phyloP scores from a whole-genome alignment of 805 yeast genomes.

The Yamadazyma paraphyllophila region DNA sequence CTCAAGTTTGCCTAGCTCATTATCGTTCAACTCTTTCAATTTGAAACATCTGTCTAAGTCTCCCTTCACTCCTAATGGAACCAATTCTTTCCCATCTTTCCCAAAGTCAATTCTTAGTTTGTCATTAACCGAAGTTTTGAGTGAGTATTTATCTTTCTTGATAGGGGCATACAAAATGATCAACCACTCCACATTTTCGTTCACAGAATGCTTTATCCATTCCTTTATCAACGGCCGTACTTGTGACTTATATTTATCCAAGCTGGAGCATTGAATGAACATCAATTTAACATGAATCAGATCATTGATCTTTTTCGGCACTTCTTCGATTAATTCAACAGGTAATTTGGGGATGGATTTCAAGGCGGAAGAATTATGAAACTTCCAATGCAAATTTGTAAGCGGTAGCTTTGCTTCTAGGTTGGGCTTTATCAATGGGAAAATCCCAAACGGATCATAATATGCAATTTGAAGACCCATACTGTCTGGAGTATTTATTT shows the following conservation, averaged over 20 bases:
- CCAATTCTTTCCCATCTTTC: slow-evolving; percentile 11
- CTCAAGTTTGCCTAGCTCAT: slow-evolving; percentile 43
- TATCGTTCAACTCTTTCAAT: slow-evolving; percentile 30
- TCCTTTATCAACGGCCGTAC: slow-evolving; percentile 79
- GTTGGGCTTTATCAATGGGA: slow-evolving; percentile 41
- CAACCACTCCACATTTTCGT: slow-evolving; percentile 54
- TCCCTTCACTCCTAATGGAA: slow-evolving; percentile 10
- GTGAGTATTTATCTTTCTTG: slow-evolving; percentile 36
- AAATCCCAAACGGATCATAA: slow-evolving; percentile 72
- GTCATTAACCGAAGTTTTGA: slow-evolving; percentile 50
- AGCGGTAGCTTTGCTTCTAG: slow-evolving; percentile 51
- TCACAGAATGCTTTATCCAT: slow-evolving; percentile 59
- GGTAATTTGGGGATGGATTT: slow-evolving; percentile 63
- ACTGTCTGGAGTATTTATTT: background rate
- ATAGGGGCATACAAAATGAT: slow-evolving; percentile 52
- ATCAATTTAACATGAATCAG: slow-evolving; percentile 64
- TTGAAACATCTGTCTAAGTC: slow-evolving; percentile 39
- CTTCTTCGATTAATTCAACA: slow-evolving; percentile 56
- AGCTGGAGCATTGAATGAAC: slow-evolving; percentile 60
- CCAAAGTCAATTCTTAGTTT: slow-evolving; percentile 55
- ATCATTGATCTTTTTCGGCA: slow-evolving; percentile 30
- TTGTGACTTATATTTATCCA: slow-evolving; percentile 75
- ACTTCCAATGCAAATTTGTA: slow-evolving; percentile 69
- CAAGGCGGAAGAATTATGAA: slow-evolving; percentile 47
- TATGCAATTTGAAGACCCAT: slow-evolving; percentile 24